Evolutionary conservation across 2,329 filamentous ascomycete species (phyloP), one percentile per base, ranked within the genome.

Genomic region (Didymella glomerata): DNA sequence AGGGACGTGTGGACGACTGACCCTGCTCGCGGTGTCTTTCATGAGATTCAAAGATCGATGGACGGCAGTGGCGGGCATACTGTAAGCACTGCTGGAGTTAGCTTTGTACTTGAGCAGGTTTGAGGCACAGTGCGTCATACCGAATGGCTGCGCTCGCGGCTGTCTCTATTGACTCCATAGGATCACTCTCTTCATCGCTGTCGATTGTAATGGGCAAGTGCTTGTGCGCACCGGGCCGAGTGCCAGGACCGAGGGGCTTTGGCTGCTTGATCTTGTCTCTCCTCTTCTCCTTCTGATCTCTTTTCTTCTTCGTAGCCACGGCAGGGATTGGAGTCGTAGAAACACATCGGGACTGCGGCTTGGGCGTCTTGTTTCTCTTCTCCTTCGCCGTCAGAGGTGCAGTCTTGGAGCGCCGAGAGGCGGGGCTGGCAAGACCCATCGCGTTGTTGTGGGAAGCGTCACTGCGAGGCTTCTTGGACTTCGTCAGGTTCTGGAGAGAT

Each of bases 131-230:
- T 18, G 13, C 20, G 5, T 24, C 40, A 6, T 42, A 42, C 40
- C 40, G 11, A 11, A 42, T 2, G 22, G 42, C 42, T 27, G 42
- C 25, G 25, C 42, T 28, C 25, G 42, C 42, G 24, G 13, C 8
- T 24, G 16, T 27, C 16, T 27, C 42, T 16, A n/a, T 3, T 13
- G 9, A 24, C 3, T 22, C 16, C 6, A 9, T 27, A 20, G 11
- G 9, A 25, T 20, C 30, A 6, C 8, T 24, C 3, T 44, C 42
- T 2, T 57, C 54, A 10, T 49, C 48, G 42, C 62, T 62, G n/a
- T 62, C 57, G 28, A 68, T 61, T 2, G 42, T 55, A 22, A 68
- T 68, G 11, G 65, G 65, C 1, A 36, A 13, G 0, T 56, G 13
- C 10, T 47, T 28, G 1, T 48, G 54, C n/a, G 57, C 34, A 22